These are phyloP conservation scores for Cytospora schulzeri DNA, from an alignment of 2,329 filamentous ascomycete species.

Conservation along the genomic window DNA sequence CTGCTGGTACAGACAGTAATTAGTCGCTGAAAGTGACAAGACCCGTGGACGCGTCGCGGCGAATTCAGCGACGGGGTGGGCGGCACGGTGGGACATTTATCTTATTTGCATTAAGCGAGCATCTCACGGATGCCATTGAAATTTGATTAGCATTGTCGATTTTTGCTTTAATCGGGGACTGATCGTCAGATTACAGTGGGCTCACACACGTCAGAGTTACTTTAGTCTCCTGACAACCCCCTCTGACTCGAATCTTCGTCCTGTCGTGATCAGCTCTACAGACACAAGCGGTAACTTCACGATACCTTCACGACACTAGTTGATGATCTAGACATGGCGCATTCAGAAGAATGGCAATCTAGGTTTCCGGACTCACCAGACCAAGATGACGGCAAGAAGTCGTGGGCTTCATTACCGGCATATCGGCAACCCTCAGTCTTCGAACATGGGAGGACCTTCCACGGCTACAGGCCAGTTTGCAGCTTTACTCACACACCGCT, in stretches of 20 bases:
- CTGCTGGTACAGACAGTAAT: too few relatives aligned
- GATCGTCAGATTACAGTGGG: constrained; percentile 2
- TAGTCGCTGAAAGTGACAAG: background rate
- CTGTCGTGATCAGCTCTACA: background rate
- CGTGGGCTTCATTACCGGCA: background rate
- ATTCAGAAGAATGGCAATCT: background rate
- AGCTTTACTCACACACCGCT: background rate
- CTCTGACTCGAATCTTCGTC: background rate
- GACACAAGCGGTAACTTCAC: background rate
- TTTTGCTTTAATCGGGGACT: constrained; percentile 2
- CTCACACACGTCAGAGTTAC: background rate
- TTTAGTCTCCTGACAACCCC: background rate
- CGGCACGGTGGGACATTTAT: background rate
- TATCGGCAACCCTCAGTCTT: background rate
- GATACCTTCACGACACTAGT: background rate
- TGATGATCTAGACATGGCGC: background rate
- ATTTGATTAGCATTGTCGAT: background rate
- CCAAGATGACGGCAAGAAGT: background rate
- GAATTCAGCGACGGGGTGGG: background rate
- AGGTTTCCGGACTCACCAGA: background rate
- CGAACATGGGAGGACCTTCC: background rate
- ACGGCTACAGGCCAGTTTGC: constrained; percentile 1
- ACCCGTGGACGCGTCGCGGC: background rate
- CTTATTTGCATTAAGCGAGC: background rate
- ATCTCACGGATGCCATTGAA: background rate